Evolutionary conservation across 1,284 basidiomycete species (phyloP).

Genomic region (Puccinia polysora): DNA sequence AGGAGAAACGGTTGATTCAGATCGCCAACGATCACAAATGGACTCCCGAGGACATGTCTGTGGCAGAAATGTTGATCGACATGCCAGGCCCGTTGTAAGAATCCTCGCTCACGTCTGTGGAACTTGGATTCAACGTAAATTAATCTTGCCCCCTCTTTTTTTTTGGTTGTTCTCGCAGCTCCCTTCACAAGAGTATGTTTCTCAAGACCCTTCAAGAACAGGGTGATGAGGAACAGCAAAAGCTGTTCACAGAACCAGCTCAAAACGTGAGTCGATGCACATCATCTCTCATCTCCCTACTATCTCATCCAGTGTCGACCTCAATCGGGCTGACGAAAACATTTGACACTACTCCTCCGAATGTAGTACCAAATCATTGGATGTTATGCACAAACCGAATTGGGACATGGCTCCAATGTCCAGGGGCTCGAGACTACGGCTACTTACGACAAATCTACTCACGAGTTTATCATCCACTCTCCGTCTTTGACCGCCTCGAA

Average conservation of each 20-base stretch:
- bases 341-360: neutral
- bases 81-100: constrained; percentile 48
- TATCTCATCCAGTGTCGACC: neutral
- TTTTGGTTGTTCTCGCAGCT: constrained; percentile 41
- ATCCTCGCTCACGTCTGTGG: neutral
- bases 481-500: constrained; percentile 71
- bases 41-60: constrained; percentile 44
- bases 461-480: constrained; percentile 70
- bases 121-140: neutral
- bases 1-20: constrained; percentile 53
- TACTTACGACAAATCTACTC: constrained; percentile 64
- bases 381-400: constrained; percentile 53
- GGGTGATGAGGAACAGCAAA: constrained; percentile 50
- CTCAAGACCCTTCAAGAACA: constrained; percentile 50
- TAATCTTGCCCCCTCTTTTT: neutral
- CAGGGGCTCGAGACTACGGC: constrained; percentile 69
- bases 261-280: constrained; percentile 47
- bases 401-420: constrained; percentile 73
- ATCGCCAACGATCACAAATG: constrained; percentile 51
- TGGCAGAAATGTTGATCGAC: constrained; percentile 50
- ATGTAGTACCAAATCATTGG: constrained; percentile 48
- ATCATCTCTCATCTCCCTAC: neutral
- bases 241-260: constrained; percentile 49
- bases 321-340: constrained; percentile 3
- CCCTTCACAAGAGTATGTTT: constrained; percentile 51